Conservation (phyloP, 2,329 filamentous ascomycete genomes). For the Hortaea sp. region DNA sequence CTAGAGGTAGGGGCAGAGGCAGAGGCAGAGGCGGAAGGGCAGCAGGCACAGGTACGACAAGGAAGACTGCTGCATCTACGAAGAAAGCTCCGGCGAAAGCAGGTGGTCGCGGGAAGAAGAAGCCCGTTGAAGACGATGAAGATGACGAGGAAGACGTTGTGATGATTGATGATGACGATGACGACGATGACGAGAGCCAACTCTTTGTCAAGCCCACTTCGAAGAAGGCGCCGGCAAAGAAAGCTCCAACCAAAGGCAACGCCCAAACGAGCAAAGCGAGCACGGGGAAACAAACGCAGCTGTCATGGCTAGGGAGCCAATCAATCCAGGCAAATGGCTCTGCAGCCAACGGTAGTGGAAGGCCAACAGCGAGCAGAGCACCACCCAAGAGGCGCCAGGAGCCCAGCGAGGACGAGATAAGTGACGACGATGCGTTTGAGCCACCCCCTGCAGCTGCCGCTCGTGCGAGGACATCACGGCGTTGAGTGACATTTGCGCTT, state of each 20-base stretch:
- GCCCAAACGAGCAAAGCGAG: slow-evolving; percentile 2
- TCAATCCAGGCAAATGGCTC: slow-evolving; percentile 9
- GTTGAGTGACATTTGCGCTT: too few relatives aligned
- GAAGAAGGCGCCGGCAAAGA: slow-evolving; percentile 3
- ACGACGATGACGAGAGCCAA: slow-evolving; percentile 36
- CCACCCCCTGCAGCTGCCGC: slow-evolving; percentile 16
- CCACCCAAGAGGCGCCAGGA: slow-evolving; percentile 25
- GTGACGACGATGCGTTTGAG: slow-evolving; percentile 30
- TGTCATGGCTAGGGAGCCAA: slow-evolving; percentile 3
- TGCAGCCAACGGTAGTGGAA: neutral
- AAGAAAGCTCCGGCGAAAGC: slow-evolving; percentile 29
- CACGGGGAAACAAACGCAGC: slow-evolving; percentile 1
- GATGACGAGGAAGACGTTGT: slow-evolving; percentile 35
- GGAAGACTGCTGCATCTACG: slow-evolving; percentile 27
- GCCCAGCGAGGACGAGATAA: slow-evolving; percentile 31
- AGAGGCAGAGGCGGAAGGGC: slow-evolving; percentile 28
- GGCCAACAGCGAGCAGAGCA: slow-evolving; percentile 6
- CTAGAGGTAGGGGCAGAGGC: slow-evolving; percentile 34
- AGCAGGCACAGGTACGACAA: slow-evolving; percentile 32
- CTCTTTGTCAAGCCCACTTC: slow-evolving; percentile 29
- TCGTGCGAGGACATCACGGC: neutral
- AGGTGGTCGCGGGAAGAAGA: slow-evolving; percentile 30
- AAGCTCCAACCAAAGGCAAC: slow-evolving; percentile 9
- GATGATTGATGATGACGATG: slow-evolving; percentile 31
- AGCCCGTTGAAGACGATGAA: slow-evolving; percentile 28